Evolutionary conservation across 2,329 filamentous ascomycete species (phyloP).

Genomic region (Scedosporium minutisporum): DNA sequence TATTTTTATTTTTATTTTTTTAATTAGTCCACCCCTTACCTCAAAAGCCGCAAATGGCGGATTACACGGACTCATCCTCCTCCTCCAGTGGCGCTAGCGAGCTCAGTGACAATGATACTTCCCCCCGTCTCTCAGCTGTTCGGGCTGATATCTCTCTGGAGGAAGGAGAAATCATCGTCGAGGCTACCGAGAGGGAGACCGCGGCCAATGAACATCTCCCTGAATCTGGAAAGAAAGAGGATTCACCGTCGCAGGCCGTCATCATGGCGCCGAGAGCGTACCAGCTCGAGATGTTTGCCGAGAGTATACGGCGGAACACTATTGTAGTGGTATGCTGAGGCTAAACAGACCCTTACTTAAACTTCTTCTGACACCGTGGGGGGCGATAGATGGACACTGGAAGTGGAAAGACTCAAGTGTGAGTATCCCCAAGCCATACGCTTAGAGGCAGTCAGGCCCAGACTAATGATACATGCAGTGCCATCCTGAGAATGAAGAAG

Average conservation of each 20-base stretch:
- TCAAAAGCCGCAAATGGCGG: background rate
- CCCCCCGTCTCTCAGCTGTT: background rate
- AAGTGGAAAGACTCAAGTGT: constrained; percentile 72
- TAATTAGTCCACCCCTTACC: background rate
- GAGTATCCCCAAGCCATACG: constrained; percentile 19
- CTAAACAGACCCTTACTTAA: constrained; percentile 8
- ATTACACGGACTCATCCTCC: background rate
- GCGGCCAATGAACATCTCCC: constrained; percentile 13
- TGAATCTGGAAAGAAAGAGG: constrained; percentile 29
- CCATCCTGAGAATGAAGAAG: constrained; percentile 55
- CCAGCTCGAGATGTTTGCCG: constrained; percentile 66
- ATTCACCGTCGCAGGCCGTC: constrained; percentile 7
- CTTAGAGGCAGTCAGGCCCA: background rate
- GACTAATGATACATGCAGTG: constrained; percentile 31
- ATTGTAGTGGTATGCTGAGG: constrained; percentile 55
- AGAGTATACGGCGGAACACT: constrained; percentile 58
- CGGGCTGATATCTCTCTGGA: background rate
- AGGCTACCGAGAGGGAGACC: background rate
- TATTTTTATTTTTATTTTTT: background rate
- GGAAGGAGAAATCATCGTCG: background rate
- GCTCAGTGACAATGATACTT: background rate
- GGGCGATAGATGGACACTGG: constrained; percentile 67
- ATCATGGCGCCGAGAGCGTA: constrained; percentile 48
- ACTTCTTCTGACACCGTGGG: background rate
- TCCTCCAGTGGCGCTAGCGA: background rate